Conservation (phyloP, 805 yeast species). For the Barnettozyma sucrosica region DNA sequence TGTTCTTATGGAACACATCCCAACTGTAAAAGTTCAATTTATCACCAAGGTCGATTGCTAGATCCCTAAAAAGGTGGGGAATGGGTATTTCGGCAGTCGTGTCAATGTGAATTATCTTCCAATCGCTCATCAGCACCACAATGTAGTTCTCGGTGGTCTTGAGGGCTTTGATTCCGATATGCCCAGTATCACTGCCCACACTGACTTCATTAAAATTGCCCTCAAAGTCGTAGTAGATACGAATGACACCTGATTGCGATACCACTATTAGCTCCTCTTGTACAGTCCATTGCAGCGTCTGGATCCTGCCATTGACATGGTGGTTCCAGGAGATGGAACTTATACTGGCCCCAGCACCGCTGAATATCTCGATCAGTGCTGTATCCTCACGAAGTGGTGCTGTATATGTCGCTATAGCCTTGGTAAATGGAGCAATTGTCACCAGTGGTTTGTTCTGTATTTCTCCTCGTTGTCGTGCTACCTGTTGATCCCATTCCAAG, state of each 20-base stretch:
- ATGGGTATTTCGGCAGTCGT: slow-evolving; percentile 31
- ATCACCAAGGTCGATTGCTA: slow-evolving; percentile 4
- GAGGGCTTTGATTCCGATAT: slow-evolving; percentile 30
- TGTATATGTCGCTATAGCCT: slow-evolving; percentile 8
- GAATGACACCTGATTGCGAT: slow-evolving; percentile 42
- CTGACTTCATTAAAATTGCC: slow-evolving; percentile 54
- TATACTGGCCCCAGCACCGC: slow-evolving; percentile 30
- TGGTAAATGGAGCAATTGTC: slow-evolving; percentile 9
- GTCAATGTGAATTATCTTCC: slow-evolving; percentile 36
- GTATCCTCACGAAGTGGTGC: slow-evolving; percentile 5
- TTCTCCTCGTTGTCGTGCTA: not conserved
- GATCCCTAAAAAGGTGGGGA: slow-evolving; percentile 20
- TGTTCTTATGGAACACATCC: slow-evolving; percentile 18
- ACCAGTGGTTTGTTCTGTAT: not conserved
- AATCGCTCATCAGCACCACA: slow-evolving; percentile 35
- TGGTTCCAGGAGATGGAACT: slow-evolving; percentile 36
- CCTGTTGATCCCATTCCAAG: slow-evolving; percentile 7
- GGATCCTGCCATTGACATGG: slow-evolving; percentile 45
- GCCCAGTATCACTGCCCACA: slow-evolving; percentile 31
- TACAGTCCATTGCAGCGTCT: slow-evolving; percentile 46
- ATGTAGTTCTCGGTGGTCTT: slow-evolving; percentile 39
- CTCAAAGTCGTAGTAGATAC: slow-evolving; percentile 59
- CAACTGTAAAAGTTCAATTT: slow-evolving; percentile 14
- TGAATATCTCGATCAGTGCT: slow-evolving; percentile 25
- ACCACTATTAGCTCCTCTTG: slow-evolving; percentile 54